Percentiles rank a stretch among this genome's conserved stretches.
These are phyloP conservation scores for Pulveroboletus sp. DNA, from an alignment of 768 basidiomycete genomes.

Conservation along the genomic window DNA sequence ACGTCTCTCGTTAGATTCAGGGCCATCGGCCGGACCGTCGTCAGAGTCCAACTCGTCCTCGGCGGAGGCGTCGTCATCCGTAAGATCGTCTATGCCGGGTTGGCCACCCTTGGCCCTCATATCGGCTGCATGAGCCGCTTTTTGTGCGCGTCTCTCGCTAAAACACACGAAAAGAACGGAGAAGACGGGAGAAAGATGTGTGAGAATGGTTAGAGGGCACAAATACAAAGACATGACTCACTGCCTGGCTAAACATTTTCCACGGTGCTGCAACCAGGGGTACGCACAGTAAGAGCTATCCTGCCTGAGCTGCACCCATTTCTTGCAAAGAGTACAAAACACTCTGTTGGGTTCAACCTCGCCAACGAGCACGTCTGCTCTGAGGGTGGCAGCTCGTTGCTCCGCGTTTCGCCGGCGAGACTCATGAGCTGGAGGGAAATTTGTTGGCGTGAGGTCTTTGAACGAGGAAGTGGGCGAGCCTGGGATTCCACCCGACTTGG, in stretches of 20 bases:
- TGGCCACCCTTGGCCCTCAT: slow-evolving; percentile 37
- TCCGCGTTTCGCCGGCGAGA: slow-evolving; percentile 75
- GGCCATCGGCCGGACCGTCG: slow-evolving; percentile 25
- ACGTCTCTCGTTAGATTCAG: slow-evolving; percentile 23
- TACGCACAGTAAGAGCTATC: slow-evolving; percentile 79
- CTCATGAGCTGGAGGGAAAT: slow-evolving; percentile 58
- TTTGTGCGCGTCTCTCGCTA: slow-evolving; percentile 58
- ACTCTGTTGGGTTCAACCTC: slow-evolving; percentile 74
- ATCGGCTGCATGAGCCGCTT: slow-evolving; percentile 52
- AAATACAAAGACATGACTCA: slow-evolving; percentile 35
- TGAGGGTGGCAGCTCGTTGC: slow-evolving; percentile 69
- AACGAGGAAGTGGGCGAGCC: slow-evolving; percentile 40
- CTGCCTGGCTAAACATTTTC: slow-evolving; percentile 72
- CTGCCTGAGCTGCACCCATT: slow-evolving; percentile 82
- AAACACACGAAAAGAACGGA: slow-evolving; percentile 3
- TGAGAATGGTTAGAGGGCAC: slow-evolving; percentile 6
- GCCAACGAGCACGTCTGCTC: slow-evolving; percentile 61
- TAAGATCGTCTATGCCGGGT: slow-evolving; percentile 18
- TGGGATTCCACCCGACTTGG: slow-evolving; percentile 20
- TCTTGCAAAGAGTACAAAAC: slow-evolving; percentile 71
- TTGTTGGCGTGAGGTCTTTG: slow-evolving; percentile 57
- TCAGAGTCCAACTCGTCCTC: slow-evolving; percentile 40
- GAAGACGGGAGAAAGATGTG: slow-evolving; percentile 2
- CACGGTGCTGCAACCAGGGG: slow-evolving; percentile 77
- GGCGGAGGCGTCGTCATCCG: slow-evolving; percentile 30